These are phyloP conservation scores for Tetraselmis chui DNA, from an alignment of 139 green algal genomes.

Conservation along the genomic window DNA sequence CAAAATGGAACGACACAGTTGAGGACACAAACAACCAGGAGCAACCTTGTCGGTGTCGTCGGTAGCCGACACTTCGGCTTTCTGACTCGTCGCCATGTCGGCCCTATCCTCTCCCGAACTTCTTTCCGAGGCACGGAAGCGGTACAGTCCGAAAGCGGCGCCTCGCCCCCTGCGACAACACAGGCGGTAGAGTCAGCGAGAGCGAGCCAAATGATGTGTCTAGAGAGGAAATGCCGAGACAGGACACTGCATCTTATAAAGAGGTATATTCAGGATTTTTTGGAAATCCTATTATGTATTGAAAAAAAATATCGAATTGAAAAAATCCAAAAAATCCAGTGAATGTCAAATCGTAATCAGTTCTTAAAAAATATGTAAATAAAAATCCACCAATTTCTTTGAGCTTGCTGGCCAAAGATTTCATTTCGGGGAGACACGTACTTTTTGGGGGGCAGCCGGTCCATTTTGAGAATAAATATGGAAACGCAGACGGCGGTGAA, in stretches of 20 bases:
- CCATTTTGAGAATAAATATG: not conserved
- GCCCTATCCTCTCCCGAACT: not conserved
- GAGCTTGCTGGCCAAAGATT: not conserved
- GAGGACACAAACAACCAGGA: too few species aligned
- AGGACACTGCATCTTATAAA: too few species aligned
- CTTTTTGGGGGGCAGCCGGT: not conserved
- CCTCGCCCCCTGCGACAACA: not conserved
- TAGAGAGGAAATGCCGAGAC: too few species aligned
- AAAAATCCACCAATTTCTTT: not conserved
- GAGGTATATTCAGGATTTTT: too few species aligned
- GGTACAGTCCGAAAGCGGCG: not conserved
- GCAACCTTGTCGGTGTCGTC: not conserved
- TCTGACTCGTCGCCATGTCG: not conserved
- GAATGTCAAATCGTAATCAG: not conserved
- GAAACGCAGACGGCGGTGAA: not conserved
- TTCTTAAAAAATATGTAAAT: not conserved
- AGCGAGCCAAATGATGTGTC: not conserved
- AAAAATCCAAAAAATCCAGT: too few species aligned
- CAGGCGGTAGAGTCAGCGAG: not conserved
- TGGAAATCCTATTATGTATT: too few species aligned
- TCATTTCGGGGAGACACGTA: not conserved
- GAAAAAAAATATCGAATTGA: too few species aligned
- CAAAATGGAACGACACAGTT: not conserved
- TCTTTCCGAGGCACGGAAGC: not conserved
- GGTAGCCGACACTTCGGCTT: not conserved